A percentile compares a stretch with the other conserved stretches of the same genome.
These are phyloP conservation scores for Skeletonema menzelii DNA, from an alignment of 108 stramenopile species.

Conservation along the genomic window DNA sequence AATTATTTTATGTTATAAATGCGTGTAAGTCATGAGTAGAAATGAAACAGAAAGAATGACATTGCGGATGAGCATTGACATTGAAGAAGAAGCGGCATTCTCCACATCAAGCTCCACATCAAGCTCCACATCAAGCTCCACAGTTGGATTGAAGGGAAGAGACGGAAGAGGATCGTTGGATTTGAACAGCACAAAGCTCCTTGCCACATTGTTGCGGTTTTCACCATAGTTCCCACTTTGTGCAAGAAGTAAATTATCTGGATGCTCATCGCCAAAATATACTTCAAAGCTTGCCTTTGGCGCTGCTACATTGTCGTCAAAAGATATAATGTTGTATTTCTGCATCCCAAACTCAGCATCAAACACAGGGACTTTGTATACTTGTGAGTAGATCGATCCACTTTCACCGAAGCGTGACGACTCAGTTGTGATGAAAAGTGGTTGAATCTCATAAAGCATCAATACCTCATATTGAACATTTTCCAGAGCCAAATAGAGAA, in stretches of 20 bases:
- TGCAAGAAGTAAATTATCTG: conserved; percentile 28
- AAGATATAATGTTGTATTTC: conserved; percentile 37
- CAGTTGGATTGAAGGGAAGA: background rate
- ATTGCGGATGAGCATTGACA: background rate
- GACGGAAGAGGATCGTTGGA: background rate
- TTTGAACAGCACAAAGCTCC: conserved; percentile 40
- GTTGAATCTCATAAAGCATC: conserved; percentile 36
- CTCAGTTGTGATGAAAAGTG: conserved; percentile 19
- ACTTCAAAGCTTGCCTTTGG: conserved; percentile 36
- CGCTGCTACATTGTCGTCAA: conserved; percentile 31
- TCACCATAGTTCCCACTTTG: conserved; percentile 39
- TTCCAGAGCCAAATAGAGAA: conserved; percentile 33
- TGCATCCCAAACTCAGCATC: conserved; percentile 34
- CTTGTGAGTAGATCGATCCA: conserved; percentile 10
- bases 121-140: background rate
- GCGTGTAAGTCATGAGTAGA: background rate
- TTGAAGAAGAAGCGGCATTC: background rate
- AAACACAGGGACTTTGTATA: conserved; percentile 39
- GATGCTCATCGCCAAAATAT: conserved; percentile 24
- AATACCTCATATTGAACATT: conserved; percentile 33
- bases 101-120: background rate
- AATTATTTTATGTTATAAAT: background rate
- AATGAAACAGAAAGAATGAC: background rate
- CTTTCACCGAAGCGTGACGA: background rate
- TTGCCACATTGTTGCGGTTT: conserved; percentile 18